These are phyloP conservation scores for Schizosaccharomyces cryophilus DNA, from an alignment of 805 yeast species.

Conservation along the genomic window DNA sequence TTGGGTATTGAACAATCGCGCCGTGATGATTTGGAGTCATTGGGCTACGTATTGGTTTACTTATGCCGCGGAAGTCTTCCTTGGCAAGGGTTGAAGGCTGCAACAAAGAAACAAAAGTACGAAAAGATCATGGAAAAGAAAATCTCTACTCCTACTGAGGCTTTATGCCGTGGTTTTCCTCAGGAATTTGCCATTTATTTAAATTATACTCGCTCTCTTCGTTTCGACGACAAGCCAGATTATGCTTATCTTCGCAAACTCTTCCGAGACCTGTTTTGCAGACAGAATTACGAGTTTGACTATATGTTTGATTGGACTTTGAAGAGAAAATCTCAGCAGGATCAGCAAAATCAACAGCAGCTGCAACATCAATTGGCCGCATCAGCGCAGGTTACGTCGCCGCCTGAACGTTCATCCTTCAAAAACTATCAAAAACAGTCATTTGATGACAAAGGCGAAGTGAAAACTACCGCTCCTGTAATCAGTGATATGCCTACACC, in stretches of 20 bases:
- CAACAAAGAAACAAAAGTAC: slow-evolving; percentile 87
- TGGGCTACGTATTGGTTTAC: slow-evolving; percentile 83
- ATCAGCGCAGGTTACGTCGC: neutral
- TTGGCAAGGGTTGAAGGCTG: slow-evolving; percentile 96
- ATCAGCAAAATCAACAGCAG: neutral
- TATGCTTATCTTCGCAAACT: slow-evolving; percentile 68
- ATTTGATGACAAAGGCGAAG: neutral
- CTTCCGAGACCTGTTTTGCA: slow-evolving; percentile 66
- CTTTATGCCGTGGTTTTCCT: slow-evolving; percentile 77
- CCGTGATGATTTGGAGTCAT: slow-evolving; percentile 84
- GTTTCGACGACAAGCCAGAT: slow-evolving; percentile 93
- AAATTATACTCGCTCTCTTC: slow-evolving; percentile 65
- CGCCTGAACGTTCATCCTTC: neutral
- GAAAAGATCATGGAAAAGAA: slow-evolving; percentile 90
- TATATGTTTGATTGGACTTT: slow-evolving; percentile 87
- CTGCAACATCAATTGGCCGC: neutral
- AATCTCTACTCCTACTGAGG: slow-evolving; percentile 67
- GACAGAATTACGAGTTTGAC: slow-evolving; percentile 77
- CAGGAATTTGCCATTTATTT: slow-evolving; percentile 69
- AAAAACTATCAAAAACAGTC: neutral
- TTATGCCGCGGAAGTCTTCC: slow-evolving; percentile 90
- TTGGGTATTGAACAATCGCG: slow-evolving; percentile 90
- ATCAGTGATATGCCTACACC: neutral
- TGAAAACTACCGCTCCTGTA: neutral
- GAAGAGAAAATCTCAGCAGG: neutral